A percentile compares a stretch with the other conserved stretches of the same genome.
phyloP scores from a whole-genome alignment of 192 early-diverging fungal species.

The Dissophora ornata region DNA sequence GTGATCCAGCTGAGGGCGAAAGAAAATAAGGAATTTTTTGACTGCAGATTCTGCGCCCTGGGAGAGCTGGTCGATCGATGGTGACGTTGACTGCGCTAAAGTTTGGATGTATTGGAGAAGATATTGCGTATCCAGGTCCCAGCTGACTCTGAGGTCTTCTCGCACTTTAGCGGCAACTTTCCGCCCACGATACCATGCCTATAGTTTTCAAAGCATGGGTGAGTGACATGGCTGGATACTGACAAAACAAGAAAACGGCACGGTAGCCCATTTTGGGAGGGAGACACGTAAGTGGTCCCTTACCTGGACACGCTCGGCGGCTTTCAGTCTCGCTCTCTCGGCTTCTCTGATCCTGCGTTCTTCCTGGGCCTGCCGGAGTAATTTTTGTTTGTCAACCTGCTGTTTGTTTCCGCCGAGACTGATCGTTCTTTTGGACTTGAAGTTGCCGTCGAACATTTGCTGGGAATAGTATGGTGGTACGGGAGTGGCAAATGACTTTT shows the following conservation, averaged over 20 bases:
- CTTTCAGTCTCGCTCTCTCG: conserved; percentile 68
- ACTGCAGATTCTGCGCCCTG: conserved; percentile 4
- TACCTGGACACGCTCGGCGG: conserved; percentile 76
- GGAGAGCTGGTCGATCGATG: conserved; percentile 12
- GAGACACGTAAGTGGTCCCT: too few relatives aligned
- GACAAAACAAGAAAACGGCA: too few relatives aligned
- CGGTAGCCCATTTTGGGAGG: too few relatives aligned
- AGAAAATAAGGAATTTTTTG: conserved; percentile 58
- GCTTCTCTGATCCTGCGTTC: conserved; percentile 78
- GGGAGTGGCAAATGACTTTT: neutral
- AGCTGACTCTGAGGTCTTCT: conserved; percentile 36
- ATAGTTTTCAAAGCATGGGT: neutral
- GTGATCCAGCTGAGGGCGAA: conserved; percentile 37
- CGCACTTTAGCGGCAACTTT: conserved; percentile 43
- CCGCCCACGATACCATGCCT: conserved; percentile 73
- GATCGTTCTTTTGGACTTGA: conserved; percentile 78
- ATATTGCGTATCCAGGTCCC: conserved; percentile 44
- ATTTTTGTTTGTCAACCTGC: conserved; percentile 73
- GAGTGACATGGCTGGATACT: too few relatives aligned
- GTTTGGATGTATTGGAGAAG: conserved; percentile 3
- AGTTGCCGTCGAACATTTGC: conserved; percentile 83
- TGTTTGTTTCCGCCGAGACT: conserved; percentile 82
- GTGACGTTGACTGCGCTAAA: neutral
- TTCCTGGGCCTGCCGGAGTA: conserved; percentile 76
- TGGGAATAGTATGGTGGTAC: too few relatives aligned